Evolutionary conservation across 129 eudicot genomes (phyloP).

Genomic region (Saussurea involucrata): DNA sequence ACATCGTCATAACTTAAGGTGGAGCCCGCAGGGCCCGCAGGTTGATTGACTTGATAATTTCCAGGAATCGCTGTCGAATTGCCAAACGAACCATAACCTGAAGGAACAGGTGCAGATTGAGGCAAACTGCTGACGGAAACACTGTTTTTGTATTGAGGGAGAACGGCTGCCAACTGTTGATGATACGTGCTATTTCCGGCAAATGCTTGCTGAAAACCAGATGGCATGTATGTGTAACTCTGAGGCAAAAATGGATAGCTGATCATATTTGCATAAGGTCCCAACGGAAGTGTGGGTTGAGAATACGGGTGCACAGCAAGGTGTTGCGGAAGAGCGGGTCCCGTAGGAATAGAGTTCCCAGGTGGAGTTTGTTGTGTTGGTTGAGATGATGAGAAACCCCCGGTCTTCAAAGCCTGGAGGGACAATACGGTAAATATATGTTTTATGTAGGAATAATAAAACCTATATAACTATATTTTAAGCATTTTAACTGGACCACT

Average conservation of each 20-base stretch:
- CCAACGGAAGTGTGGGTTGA: conserved; percentile 78
- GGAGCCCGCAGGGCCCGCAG: conserved; percentile 77
- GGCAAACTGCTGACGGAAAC: conserved; percentile 75
- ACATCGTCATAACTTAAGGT: conserved; percentile 74
- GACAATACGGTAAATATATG: background rate
- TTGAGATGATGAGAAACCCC: conserved; percentile 63
- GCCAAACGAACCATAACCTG: conserved; percentile 82
- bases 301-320: conserved; percentile 80
- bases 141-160: conserved; percentile 79
- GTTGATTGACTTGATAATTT: conserved; percentile 70
- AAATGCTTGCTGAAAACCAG: conserved; percentile 85
- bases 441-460: background rate
- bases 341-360: conserved; percentile 59
- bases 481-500: background rate
- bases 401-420: conserved; percentile 70
- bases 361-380: conserved; percentile 59
- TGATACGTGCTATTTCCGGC: conserved; percentile 80
- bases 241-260: conserved; percentile 81
- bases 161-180: conserved; percentile 73
- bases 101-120: conserved; percentile 79
- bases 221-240: conserved; percentile 86
- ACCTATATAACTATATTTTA: background rate
- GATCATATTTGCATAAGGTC: conserved; percentile 80
- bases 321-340: conserved; percentile 79
- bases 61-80: conserved; percentile 64